Base-by-base conservation (phyloP, 352 stramenopile species). In the Phytopythium mirpurense region DNA sequence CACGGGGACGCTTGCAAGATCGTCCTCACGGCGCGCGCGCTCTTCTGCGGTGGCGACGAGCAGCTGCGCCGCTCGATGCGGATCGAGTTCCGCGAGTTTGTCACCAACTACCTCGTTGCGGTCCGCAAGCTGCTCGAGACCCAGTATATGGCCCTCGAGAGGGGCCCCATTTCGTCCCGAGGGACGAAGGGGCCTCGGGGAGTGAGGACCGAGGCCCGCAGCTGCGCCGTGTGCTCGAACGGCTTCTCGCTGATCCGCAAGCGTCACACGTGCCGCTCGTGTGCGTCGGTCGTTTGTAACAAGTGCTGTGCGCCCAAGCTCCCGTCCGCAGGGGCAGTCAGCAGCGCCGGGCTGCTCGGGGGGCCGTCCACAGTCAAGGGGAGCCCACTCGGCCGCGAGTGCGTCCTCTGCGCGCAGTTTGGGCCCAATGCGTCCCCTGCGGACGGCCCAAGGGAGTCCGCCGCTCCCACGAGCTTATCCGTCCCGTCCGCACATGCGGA, bases 181-280 rank as follows among this genome's bases (percentile, higher is more conserved):
- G n/a, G n/a, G n/a, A n/a, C n/a, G n/a, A n/a, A n/a, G n/a, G n/a
- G 34, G 59, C 55, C 4, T 65, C 63, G 11, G 55, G n/a, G n/a
- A n/a, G n/a, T n/a, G n/a, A n/a, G n/a, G n/a, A n/a, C n/a, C n/a
- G 59, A 83, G 19, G 27, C 70, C 16, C 61, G 65, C 6, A 72
- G 63, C 57, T 88, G 77, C 46, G 70, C 47, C 9, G 77, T 90
- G 29, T 88, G 77, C 57, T 88, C 72, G 35, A 44, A 56, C 11
- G 56, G 67, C 11, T 90, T 90, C 48, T 75, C 80, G 32, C 50
- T 90, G 23, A 56, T 90, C 31, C 72, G 79, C 37, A 87, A 86
- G 58, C 68, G 76, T 47, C 40, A 88, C 57, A 61, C 63, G 29
- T 90, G 80, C 45, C 54, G 67, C 18, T 66, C 69, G n/a, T 90